phyloP scores from a whole-genome alignment of 2,329 filamentous ascomycete species.

The Xylaria sp. region DNA sequence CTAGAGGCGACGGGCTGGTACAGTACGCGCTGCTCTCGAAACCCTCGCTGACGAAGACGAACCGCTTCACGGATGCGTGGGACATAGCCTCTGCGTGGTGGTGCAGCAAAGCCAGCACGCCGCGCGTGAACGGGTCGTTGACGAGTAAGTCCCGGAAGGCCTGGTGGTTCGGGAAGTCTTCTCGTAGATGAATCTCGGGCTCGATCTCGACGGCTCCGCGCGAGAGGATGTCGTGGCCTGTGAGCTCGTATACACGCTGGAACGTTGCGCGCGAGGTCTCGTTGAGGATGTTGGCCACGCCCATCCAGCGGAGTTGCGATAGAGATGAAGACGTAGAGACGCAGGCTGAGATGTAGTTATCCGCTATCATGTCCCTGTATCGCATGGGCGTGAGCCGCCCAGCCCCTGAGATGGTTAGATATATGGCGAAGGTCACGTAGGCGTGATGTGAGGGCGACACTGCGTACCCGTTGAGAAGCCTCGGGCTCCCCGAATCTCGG shows the following conservation, averaged over 20 bases:
- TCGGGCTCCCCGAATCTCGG: not conserved
- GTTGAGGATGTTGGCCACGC: constrained; percentile 18
- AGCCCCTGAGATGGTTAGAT: constrained; percentile 10
- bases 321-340: not conserved
- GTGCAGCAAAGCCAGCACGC: constrained; percentile 9
- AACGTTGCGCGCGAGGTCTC: constrained; percentile 1
- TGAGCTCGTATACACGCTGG: not conserved
- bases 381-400: constrained; percentile 19
- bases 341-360: constrained; percentile 16
- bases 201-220: constrained; percentile 7
- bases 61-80: constrained; percentile 13
- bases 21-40: constrained; percentile 5
- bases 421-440: constrained; percentile 27
- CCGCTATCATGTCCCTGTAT: constrained; percentile 29
- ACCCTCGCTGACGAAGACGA: constrained; percentile 21
- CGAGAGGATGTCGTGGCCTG: not conserved
- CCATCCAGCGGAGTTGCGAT: constrained; percentile 24
- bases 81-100: not conserved
- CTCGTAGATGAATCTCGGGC: not conserved
- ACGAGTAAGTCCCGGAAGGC: not conserved
- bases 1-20: not conserved
- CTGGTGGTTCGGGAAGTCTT: not conserved
- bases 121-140: constrained; percentile 14
- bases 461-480: constrained; percentile 26
- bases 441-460: constrained; percentile 22